Percentiles rank a stretch among this genome's conserved stretches.
phyloP scores from a whole-genome alignment of 345 rosid genomes.

The Barbarea vulgaris region DNA sequence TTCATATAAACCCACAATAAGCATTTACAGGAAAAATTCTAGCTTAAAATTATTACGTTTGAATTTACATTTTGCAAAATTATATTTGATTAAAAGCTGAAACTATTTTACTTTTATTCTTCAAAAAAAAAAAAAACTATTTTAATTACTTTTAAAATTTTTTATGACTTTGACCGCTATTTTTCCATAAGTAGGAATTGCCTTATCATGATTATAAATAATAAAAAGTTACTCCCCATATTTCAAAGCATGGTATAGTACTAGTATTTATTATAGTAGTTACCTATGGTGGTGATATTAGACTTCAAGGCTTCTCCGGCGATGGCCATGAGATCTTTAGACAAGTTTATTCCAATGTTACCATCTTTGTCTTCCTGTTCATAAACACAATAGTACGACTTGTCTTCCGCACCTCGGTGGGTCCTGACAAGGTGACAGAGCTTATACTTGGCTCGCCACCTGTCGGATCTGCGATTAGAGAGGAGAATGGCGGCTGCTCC shows the following conservation, averaged over 20 bases:
- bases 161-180: background rate
- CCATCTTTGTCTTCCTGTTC: slow-evolving; percentile 71
- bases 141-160: too few species aligned
- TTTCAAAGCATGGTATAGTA: background rate
- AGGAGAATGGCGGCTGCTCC: slow-evolving; percentile 71
- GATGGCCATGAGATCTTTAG: slow-evolving; percentile 75
- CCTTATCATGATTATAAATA: background rate
- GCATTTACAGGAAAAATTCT: background rate
- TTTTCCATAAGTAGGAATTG: background rate
- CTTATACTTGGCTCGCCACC: slow-evolving; percentile 63
- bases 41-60: background rate
- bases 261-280: background rate
- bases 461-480: slow-evolving; percentile 58
- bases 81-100: background rate
- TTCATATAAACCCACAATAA: background rate
- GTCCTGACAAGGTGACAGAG: slow-evolving; percentile 70
- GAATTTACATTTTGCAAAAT: background rate
- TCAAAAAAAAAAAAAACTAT: too few species aligned
- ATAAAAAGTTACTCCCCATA: background rate
- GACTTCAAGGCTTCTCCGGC: slow-evolving; percentile 82
- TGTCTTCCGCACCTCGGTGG: slow-evolving; percentile 72
- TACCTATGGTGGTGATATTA: slow-evolving; percentile 67
- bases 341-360: slow-evolving; percentile 60
- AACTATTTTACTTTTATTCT: background rate
- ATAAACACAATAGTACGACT: slow-evolving; percentile 64